Evolutionary conservation across 306 rosid species (phyloP), one percentile per base, ranked within the genome.

Genomic region (Vachellia collinsii): DNA sequence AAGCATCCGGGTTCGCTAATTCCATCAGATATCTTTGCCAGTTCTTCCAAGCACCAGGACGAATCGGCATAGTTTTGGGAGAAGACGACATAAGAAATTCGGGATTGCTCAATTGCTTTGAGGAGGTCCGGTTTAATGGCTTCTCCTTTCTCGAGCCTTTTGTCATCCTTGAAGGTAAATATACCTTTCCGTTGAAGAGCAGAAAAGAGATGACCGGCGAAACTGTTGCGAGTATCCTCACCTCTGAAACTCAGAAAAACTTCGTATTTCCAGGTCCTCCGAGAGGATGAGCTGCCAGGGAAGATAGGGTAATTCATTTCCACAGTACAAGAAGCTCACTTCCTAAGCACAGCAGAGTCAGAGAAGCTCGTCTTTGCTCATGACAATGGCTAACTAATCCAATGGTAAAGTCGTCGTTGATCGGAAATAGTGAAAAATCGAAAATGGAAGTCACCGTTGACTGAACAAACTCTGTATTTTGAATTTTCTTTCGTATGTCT

Each of bases 21-120:
- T 29, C 11, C 53, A 0, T 77, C 48, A 1, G 42, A 44, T 4
- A 84, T 73, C 72, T 72, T 65, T 8, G 16, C 58, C 0, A 84
- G 69, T 11, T 84, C 84, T n/a, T 5, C 46, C 73, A 84, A 44
- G 82, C 87, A 80, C 87, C 84, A 84, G 1, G 77, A 64, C 3
- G 84, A 84, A 1, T 77, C 50, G 19, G 82, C 82, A 29, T 78
- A 78, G 36, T 54, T 53, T 20, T 23, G 58, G 3, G 76, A 78
- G 59, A 78, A 41, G 20, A 78, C 69, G 13, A 69, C 69, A 10
- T 54, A 23, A 29, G 8, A 67, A 69, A 78, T 70, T 23, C 48
- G 67, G 17, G 82, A 78, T 25, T 36, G 76, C 59, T 68, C 69
- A 23, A 78, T 78, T 23, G 68, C 82, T 53, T 69, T 47, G 4